Conservation (phyloP, 2,329 filamentous ascomycete genomes). For the Dactylellina haptotyla region DNA sequence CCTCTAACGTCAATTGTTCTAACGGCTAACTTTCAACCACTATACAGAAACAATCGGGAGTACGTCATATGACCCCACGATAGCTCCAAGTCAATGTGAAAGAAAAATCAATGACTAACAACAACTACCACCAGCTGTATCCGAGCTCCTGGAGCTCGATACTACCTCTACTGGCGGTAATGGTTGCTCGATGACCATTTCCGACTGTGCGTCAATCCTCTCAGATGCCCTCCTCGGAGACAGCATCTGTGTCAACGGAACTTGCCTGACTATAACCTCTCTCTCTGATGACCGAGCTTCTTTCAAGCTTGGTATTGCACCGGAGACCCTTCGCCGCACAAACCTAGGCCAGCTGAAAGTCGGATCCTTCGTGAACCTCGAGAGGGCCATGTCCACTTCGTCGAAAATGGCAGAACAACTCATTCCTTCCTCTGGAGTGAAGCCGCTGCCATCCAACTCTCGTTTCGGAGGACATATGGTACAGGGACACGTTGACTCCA, state of each 20-base stretch:
- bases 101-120: background rate
- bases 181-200: constrained; percentile 90
- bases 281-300: constrained; percentile 64
- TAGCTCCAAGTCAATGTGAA: background rate
- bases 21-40: background rate
- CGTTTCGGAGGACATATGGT: constrained; percentile 88
- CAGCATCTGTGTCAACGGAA: constrained; percentile 92
- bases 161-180: constrained; percentile 75
- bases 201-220: constrained; percentile 78
- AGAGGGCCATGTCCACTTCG: constrained; percentile 83
- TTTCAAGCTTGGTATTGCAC: constrained; percentile 94
- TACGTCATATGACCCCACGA: background rate
- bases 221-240: constrained; percentile 86
- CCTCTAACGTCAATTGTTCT: background rate
- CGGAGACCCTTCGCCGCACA: constrained; percentile 93
- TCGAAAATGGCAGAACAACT: constrained; percentile 34
- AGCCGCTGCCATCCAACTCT: constrained; percentile 67
- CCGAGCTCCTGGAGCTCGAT: constrained; percentile 81
- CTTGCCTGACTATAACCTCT: constrained; percentile 90
- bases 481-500: constrained; percentile 95
- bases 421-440: constrained; percentile 29
- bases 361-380: constrained; percentile 81
- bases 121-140: constrained; percentile 72
- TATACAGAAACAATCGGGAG: constrained; percentile 44
- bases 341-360: constrained; percentile 81